Percentiles rank a stretch among this genome's conserved stretches.
Conservation (phyloP, 805 yeast genomes). For the Candida palmyrensis region DNA sequence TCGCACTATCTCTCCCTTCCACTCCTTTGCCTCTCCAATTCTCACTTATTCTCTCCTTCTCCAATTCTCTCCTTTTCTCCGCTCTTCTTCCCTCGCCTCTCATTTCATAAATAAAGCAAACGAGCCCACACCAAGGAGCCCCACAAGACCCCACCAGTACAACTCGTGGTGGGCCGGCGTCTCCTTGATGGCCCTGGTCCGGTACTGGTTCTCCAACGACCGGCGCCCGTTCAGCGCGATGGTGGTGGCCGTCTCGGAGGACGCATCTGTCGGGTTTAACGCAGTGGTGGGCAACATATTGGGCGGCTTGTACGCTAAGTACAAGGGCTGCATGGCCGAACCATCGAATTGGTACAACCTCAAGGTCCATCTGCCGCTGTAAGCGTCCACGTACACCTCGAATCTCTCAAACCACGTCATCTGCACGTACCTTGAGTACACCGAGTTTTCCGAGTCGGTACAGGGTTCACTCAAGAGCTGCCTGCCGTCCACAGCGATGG, state of each 20-base stretch:
- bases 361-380: slow-evolving; percentile 79
- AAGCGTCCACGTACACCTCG: slow-evolving; percentile 60
- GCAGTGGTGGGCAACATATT: slow-evolving; percentile 93
- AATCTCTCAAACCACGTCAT: slow-evolving; percentile 53
- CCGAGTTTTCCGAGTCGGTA: slow-evolving; percentile 50
- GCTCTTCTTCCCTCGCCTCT: not conserved
- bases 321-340: slow-evolving; percentile 75
- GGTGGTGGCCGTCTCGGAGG: slow-evolving; percentile 28
- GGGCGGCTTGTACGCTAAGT: slow-evolving; percentile 90
- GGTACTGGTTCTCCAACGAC: slow-evolving; percentile 71
- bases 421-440: slow-evolving; percentile 71
- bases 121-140: slow-evolving; percentile 37
- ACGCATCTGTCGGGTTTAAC: slow-evolving; percentile 71
- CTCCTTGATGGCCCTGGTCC: slow-evolving; percentile 63
- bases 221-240: slow-evolving; percentile 54
- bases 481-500: slow-evolving; percentile 86
- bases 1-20: too few relatives aligned
- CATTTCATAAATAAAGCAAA: slow-evolving; percentile 26
- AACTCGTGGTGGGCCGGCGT: slow-evolving; percentile 31
- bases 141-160: slow-evolving; percentile 56
- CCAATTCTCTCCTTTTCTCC: too few relatives aligned
- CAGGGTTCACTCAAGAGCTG: slow-evolving; percentile 89
- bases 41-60: too few relatives aligned
- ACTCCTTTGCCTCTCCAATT: too few relatives aligned
- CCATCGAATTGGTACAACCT: slow-evolving; percentile 78